phyloP scores from a whole-genome alignment of 2,329 filamentous ascomycete species.

The Gyromitra esculenta region DNA sequence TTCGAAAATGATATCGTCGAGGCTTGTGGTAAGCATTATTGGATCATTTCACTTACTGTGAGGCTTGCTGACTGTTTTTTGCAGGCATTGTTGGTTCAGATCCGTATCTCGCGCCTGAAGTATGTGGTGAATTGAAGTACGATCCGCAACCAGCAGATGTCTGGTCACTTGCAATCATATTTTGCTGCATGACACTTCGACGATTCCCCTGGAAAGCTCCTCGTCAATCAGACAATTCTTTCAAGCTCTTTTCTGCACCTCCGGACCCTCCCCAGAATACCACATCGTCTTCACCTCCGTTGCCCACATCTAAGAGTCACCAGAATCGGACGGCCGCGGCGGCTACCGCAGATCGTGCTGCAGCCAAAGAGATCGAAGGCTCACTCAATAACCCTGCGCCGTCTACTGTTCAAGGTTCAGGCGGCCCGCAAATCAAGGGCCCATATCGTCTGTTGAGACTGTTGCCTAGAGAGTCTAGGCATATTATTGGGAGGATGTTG shows the following conservation, averaged over 20 bases:
- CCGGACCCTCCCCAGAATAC: conserved; percentile 64
- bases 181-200: conserved; percentile 96
- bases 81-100: conserved; percentile 84
- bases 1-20: conserved; percentile 89
- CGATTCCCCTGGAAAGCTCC: conserved; percentile 98
- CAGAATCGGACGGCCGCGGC: conserved; percentile 41
- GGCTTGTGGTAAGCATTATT: conserved; percentile 73
- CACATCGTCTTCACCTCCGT: conserved; percentile 53
- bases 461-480: conserved; percentile 85
- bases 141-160: conserved; percentile 94
- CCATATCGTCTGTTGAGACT: conserved; percentile 90
- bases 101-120: conserved; percentile 94
- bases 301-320: conserved; percentile 53
- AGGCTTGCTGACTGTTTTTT: conserved; percentile 24
- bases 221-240: conserved; percentile 89
- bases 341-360: conserved; percentile 1
- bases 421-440: conserved; percentile 80
- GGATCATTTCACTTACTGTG: conserved; percentile 4
- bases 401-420: conserved; percentile 54
- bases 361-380: conserved; percentile 45
- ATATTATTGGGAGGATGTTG: conserved; percentile 92
- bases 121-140: conserved; percentile 92
- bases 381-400: conserved; percentile 45
- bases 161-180: conserved; percentile 98
- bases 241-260: conserved; percentile 87